A percentile compares a stretch with the other conserved stretches of the same genome.
phyloP scores from a whole-genome alignment of 148 eudicot species.

The Chenopodium quinoa region DNA sequence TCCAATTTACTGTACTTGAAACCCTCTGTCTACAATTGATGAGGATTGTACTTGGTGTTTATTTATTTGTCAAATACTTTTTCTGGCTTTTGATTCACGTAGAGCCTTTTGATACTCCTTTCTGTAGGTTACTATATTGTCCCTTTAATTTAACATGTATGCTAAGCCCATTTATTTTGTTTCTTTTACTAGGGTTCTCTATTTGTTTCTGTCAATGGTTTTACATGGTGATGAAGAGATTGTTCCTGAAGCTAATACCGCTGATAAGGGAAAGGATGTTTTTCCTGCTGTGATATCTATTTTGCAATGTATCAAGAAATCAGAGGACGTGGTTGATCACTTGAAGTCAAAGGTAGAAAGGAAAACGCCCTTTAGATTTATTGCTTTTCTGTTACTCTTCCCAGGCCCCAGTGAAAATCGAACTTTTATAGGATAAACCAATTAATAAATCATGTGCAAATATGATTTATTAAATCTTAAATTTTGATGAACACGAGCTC shows the following conservation, averaged over 20 bases:
- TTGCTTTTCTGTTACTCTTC: neutral
- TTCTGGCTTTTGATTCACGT: neutral
- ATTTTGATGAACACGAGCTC: neutral
- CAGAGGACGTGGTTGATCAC: slow-evolving; percentile 73
- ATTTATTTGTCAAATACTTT: neutral
- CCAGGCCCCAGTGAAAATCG: neutral
- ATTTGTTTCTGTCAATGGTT: slow-evolving; percentile 81
- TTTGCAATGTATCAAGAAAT: slow-evolving; percentile 56
- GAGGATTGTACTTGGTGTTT: neutral
- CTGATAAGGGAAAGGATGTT: slow-evolving; percentile 48
- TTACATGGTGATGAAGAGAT: slow-evolving; percentile 71
- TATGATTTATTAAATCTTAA: neutral
- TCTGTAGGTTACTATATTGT: neutral
- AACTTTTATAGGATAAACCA: neutral
- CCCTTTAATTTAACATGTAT: neutral
- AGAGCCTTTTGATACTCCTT: neutral
- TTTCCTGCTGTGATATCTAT: slow-evolving; percentile 48
- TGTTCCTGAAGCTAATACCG: slow-evolving; percentile 45
- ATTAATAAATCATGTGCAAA: neutral
- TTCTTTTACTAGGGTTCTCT: slow-evolving; percentile 55
- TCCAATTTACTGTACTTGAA: neutral
- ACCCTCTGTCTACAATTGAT: neutral
- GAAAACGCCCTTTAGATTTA: neutral
- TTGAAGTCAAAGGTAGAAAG: slow-evolving; percentile 67
- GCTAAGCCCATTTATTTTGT: neutral